Evolutionary conservation across 1,284 basidiomycete species (phyloP).

Genomic region (Irpex sp.): DNA sequence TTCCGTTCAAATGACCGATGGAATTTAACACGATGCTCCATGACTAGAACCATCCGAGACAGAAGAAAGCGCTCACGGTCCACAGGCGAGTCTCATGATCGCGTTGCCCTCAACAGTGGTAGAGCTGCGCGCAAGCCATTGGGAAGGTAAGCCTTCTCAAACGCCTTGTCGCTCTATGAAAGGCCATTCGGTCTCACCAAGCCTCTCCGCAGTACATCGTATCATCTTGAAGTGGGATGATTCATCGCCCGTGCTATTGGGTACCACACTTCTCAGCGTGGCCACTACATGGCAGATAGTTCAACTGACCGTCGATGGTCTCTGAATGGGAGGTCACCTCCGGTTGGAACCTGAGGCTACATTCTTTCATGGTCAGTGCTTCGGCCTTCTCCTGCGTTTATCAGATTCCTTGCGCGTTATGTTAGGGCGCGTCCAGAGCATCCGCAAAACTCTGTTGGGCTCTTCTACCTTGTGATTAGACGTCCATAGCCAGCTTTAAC

Average conservation of each 20-base stretch:
- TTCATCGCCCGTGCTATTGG: neutral
- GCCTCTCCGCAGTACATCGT: conserved; percentile 9
- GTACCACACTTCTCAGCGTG: conserved; percentile 4
- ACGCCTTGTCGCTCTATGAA: conserved; percentile 7
- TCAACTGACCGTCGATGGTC: conserved; percentile 1
- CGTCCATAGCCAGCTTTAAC: neutral
- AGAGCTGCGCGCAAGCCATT: conserved; percentile 10
- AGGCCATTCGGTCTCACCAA: conserved; percentile 11
- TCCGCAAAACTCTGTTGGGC: neutral
- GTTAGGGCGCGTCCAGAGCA: neutral
- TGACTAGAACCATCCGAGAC: neutral
- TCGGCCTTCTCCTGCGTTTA: conserved; percentile 1
- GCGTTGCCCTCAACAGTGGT: conserved; percentile 6
- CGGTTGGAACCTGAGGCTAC: neutral
- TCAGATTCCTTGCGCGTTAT: neutral
- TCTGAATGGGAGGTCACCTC: neutral
- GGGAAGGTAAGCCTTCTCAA: conserved; percentile 6
- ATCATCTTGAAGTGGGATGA: neutral
- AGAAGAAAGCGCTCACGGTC: neutral
- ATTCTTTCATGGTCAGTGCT: neutral
- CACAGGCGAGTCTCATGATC: neutral
- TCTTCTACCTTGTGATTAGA: neutral
- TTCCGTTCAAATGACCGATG: neutral
- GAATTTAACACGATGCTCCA: neutral
- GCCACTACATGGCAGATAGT: neutral